Conservation (phyloP, 164 flowering plant genomes). For the Chimonanthus praecox region DNA sequence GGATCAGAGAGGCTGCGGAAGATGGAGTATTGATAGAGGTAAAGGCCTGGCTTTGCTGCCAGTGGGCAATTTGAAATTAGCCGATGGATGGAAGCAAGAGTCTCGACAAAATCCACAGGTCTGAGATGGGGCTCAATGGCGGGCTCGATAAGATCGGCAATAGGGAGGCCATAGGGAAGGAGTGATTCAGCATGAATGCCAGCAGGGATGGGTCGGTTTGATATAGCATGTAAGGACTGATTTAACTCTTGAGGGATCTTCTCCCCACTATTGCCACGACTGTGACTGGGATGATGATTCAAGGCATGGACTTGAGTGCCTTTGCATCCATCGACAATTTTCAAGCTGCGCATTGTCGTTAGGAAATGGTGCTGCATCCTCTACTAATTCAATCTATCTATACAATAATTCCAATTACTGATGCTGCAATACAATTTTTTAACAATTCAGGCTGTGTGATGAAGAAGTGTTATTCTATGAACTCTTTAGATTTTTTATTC, state of each 20-base stretch:
- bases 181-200: slow-evolving; percentile 17
- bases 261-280: slow-evolving; percentile 9
- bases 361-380: slow-evolving; percentile 32
- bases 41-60: slow-evolving; percentile 34
- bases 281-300: slow-evolving; percentile 9
- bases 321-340: slow-evolving; percentile 49
- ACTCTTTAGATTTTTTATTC: no score
- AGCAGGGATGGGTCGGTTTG: neutral
- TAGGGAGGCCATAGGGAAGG: slow-evolving; percentile 46
- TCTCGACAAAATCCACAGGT: slow-evolving; percentile 44
- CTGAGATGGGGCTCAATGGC: slow-evolving; percentile 56
- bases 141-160: slow-evolving; percentile 50
- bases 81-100: slow-evolving; percentile 50
- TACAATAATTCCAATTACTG: neutral
- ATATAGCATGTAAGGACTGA: slow-evolving; percentile 6
- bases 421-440: neutral
- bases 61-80: slow-evolving; percentile 32
- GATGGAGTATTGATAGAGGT: slow-evolving; percentile 52
- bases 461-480: no score
- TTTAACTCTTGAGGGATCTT: slow-evolving; percentile 15
- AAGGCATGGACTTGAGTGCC: slow-evolving; percentile 53
- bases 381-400: neutral
- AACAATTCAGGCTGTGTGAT: neutral
- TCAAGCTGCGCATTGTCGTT: slow-evolving; percentile 36
- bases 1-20: slow-evolving; percentile 55